These are phyloP conservation scores for Chrysochromulina parva DNA, from an alignment of 78 protist genomes.

Conservation along the genomic window DNA sequence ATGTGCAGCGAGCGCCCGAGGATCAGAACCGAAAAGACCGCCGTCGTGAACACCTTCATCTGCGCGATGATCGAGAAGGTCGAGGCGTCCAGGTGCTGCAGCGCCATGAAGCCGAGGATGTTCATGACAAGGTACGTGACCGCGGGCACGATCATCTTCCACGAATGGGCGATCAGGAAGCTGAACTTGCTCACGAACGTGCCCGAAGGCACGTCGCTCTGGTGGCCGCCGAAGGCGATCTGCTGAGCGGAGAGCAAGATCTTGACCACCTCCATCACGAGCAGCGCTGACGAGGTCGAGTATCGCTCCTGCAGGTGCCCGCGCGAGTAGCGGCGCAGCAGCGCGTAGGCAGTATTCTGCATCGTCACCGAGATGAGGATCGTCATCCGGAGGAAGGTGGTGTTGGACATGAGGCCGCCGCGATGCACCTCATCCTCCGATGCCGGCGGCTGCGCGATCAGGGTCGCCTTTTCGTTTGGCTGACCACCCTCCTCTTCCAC, in stretches of 20 bases:
- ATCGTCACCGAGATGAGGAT: not conserved
- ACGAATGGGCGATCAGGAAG: not conserved
- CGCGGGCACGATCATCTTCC: slow-evolving; percentile 2
- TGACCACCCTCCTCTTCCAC: too few relatives aligned
- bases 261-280: slow-evolving; percentile 8
- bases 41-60: not conserved
- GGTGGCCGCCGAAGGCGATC: not conserved
- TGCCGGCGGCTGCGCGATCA: too few relatives aligned
- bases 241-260: not conserved
- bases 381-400: too few relatives aligned
- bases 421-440: too few relatives aligned
- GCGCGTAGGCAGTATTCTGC: not conserved
- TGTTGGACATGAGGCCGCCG: too few relatives aligned
- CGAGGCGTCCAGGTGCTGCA: not conserved
- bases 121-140: not conserved
- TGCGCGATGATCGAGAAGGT: not conserved
- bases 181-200: not conserved
- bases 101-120: not conserved
- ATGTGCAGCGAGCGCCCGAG: not conserved
- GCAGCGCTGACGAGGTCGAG: not conserved
- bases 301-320: not conserved
- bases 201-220: not conserved
- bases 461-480: too few relatives aligned
- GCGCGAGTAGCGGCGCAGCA: slow-evolving; percentile 4
- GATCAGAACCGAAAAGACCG: not conserved